Evolutionary conservation across 805 yeast genomes (phyloP).

Genomic region (Groenewaldozyma salmanticensis): DNA sequence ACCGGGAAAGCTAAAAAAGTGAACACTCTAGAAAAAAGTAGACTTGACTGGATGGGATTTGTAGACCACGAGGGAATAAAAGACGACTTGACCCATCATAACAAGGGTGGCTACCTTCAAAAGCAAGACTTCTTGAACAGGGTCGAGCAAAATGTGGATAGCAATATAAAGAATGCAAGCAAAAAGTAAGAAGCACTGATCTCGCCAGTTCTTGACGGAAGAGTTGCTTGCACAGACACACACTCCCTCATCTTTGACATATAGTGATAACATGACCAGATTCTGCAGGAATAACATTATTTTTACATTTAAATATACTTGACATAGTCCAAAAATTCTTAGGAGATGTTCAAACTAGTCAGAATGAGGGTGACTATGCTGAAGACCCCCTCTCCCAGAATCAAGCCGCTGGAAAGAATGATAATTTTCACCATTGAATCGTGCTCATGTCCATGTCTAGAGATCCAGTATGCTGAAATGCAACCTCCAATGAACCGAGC

Average conservation of each 20-base stretch:
- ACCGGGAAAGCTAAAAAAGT: constrained; percentile 66
- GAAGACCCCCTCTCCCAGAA: constrained; percentile 87
- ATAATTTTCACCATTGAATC: constrained; percentile 63
- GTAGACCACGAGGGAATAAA: constrained; percentile 78
- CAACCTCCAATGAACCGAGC: constrained; percentile 91
- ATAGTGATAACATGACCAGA: no score
- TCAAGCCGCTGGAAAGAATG: constrained; percentile 84
- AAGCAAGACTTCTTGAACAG: constrained; percentile 81
- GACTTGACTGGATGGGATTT: constrained; percentile 90
- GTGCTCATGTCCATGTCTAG: constrained; percentile 19
- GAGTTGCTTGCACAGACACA: no score
- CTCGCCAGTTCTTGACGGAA: no score
- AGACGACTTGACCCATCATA: constrained; percentile 71
- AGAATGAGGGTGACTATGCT: constrained; percentile 74
- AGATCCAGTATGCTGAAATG: constrained; percentile 42
- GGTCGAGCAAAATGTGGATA: constrained; percentile 53
- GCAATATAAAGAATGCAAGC: constrained; percentile 36
- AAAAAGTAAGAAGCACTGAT: constrained; percentile 14
- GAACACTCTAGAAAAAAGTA: constrained; percentile 84
- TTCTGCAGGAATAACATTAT: no score
- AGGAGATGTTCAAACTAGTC: constrained; percentile 60
- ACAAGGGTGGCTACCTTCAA: constrained; percentile 85
- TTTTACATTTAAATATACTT: neutral
- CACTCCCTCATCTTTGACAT: no score
- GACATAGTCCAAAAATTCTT: constrained; percentile 31